Evolutionary conservation across 2,329 filamentous ascomycete species (phyloP).

Genomic region (Paraphoma sp.): DNA sequence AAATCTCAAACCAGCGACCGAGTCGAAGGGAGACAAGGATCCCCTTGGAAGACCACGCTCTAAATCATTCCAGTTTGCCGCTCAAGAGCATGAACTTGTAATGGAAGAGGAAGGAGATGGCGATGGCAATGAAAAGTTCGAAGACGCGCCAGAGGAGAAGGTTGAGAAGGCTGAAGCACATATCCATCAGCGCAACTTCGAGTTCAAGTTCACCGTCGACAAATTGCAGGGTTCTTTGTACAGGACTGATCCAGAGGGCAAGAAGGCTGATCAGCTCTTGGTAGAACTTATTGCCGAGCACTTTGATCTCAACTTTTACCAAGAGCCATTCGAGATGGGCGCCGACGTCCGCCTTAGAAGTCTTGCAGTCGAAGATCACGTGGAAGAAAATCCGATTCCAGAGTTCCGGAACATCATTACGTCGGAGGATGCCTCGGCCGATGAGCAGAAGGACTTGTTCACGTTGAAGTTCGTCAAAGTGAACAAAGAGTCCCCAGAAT

Average conservation of each 20-base stretch:
- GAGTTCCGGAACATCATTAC: slow-evolving; percentile 99
- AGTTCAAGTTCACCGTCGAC: slow-evolving; percentile 96
- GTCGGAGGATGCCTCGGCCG: slow-evolving; percentile 74
- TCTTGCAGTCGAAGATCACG: slow-evolving; percentile 90
- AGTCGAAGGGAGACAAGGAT: slow-evolving; percentile 37
- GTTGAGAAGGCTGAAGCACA: slow-evolving; percentile 54
- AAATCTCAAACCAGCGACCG: slow-evolving; percentile 45
- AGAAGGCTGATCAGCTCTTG: slow-evolving; percentile 78
- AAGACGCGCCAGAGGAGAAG: slow-evolving; percentile 71
- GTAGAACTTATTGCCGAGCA: slow-evolving; percentile 90
- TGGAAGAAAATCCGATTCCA: slow-evolving; percentile 80
- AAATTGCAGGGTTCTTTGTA: slow-evolving; percentile 92
- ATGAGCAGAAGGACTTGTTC: slow-evolving; percentile 81
- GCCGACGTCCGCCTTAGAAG: slow-evolving; percentile 89
- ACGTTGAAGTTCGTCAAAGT: slow-evolving; percentile 89
- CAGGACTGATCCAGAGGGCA: slow-evolving; percentile 79
- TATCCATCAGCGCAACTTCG: slow-evolving; percentile 88
- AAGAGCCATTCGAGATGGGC: slow-evolving; percentile 89
- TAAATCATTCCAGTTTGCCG: slow-evolving; percentile 75
- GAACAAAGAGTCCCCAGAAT: slow-evolving; percentile 89
- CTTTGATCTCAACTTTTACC: slow-evolving; percentile 86
- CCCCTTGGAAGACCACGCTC: slow-evolving; percentile 63
- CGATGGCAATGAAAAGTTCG: slow-evolving; percentile 67
- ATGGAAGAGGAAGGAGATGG: slow-evolving; percentile 75
- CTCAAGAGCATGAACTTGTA: slow-evolving; percentile 77